Percentiles rank a stretch among this genome's conserved stretches.
phyloP scores from a whole-genome alignment of 345 rosid species.

The Gossypium mustelinum region DNA sequence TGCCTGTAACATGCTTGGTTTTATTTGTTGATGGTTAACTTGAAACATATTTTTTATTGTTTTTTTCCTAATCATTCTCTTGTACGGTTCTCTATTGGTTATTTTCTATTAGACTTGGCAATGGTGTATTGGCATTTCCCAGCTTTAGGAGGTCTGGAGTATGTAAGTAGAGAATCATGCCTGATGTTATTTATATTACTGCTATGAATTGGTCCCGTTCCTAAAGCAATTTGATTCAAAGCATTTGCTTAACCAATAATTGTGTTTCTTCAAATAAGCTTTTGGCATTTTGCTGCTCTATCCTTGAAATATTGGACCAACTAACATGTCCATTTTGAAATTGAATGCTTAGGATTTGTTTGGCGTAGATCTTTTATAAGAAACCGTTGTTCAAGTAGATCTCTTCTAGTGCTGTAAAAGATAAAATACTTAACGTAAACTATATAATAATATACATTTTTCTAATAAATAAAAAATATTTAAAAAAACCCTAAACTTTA shows the following conservation, averaged over 20 bases:
- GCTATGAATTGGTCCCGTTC: background rate
- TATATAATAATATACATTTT: no score
- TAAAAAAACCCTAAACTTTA: no score
- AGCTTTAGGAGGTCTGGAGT: conserved; percentile 70
- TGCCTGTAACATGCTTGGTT: no score
- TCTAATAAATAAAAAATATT: no score
- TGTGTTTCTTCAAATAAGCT: background rate
- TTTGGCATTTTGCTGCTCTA: background rate
- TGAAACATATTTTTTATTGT: background rate
- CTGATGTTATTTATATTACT: background rate
- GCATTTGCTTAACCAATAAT: background rate
- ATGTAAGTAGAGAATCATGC: conserved; percentile 44
- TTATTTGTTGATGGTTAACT: no score
- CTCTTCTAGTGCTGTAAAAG: no score
- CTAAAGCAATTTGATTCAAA: background rate
- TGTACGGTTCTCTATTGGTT: conserved; percentile 65
- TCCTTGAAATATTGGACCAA: background rate
- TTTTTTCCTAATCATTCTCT: background rate
- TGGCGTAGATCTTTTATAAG: background rate
- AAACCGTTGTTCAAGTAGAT: no score
- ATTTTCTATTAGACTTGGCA: conserved; percentile 67
- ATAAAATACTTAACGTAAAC: no score
- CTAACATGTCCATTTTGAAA: background rate
- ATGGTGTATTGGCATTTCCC: conserved; percentile 79
- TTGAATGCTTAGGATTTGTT: background rate